Base-by-base conservation (phyloP, 139 green algal genomes). In the Chlamydomonas sp. region DNA sequence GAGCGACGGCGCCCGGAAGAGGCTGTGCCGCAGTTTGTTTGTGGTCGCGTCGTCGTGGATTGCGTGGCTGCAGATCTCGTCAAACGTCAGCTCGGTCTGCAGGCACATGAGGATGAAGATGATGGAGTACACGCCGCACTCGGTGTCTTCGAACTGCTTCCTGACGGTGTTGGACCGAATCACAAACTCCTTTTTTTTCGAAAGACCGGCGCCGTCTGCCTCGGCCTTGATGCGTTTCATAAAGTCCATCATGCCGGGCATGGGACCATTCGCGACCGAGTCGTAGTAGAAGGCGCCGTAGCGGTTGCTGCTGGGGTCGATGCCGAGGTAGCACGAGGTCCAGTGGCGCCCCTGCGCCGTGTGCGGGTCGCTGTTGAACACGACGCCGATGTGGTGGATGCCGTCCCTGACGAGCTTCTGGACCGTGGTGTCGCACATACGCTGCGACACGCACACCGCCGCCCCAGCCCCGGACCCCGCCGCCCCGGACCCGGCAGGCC, bases 91-190 rank as follows among this genome's bases (percentile, higher is more conserved):
- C 54, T 64, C 26, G 10, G 54, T 64, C 24, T 33, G 54, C 26
- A 64, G 8, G 54, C 54, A 64, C 54, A 16, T 6, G 10, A 64
- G 8, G 24, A 64, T 8, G 54, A 33, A 64, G 24, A 16, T 36
- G 24, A 64, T 30, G 24, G 54, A 22, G 54, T 64, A 64, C 10
- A 64, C 16, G 10, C 54, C 54, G 16, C 54, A 64, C 54, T 64
- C 54, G 54, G 10, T 64, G 54, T 64, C 26, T 26, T 64, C 8
- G 54, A 64, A 64, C 54, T 64, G 54, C 54, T 64, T 64, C 24
- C 54, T 22, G 10, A 33, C 54, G 8, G 8, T 30, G 54, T 64
- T 64, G 13, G 43, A 54, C 16, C 43, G 43, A 16, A 13, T 16
- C n/a, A n/a, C n/a, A n/a, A n/a, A n/a, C n/a, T n/a, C n/a, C n/a